Base-by-base conservation (phyloP, 495 filamentous ascomycete genomes). In the Evernia prunastri region DNA sequence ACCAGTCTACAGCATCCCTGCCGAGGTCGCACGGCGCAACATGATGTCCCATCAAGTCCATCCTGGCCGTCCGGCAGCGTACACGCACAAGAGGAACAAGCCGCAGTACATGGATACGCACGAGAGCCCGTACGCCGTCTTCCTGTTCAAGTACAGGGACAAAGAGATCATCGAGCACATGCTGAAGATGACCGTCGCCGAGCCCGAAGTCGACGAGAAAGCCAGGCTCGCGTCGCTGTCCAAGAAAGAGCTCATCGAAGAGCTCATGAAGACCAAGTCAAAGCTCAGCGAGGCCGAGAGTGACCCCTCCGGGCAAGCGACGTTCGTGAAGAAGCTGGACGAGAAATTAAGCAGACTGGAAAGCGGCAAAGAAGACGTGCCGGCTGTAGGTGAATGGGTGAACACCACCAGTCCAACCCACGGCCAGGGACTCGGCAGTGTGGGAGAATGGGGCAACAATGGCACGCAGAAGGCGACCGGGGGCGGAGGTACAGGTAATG, bases 61-160 rank as follows among this genome's bases (percentile, higher is more conserved):
- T 31, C 66, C 68, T 7, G 74, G 76, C 23, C 72, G 66, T 40
- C 73, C 74, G 11, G 67, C 65, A 2, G 56, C 65, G 42, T 81
- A 80, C 63, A 36, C 56, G 17, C 79, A 80, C 58, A 66, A 64
- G 25, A 64, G 63, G 6, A 64, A 63, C 15, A 66, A 67, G 12
- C 78, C 79, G 11, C 65, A 69, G 25, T 80, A 80, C 67, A 58
- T 79, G 57, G 78, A 80, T 63, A 67, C 59, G 0, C 66, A 76
- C 53, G 69, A 74, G 31, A 68, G 69, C 33, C 79, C 79, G 35
- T 82, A 80, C 61, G 79, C 79, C 6, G 73, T 79, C 0, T 81
- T 82, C 66, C 57, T 70, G 15, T 82, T 82, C 72, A 78, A 76
- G 53, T 82, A 81, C 66, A 72, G 78, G 10, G 68, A 67, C 40